Base-by-base conservation (phyloP, 306 rosid species). In the Vachellia pachyceras region DNA sequence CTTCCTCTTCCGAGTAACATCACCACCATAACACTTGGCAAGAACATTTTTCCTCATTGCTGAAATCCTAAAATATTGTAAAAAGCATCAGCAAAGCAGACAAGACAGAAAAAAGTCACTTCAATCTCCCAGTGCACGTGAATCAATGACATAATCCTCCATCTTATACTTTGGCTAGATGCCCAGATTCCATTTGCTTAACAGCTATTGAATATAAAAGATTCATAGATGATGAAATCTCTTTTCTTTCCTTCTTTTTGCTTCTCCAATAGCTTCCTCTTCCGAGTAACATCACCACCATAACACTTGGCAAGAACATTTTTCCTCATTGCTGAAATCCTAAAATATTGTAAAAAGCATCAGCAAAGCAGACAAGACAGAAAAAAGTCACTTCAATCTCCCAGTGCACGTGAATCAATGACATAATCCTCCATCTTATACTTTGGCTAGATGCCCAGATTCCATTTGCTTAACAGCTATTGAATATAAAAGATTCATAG, bases 1-100 rank as follows among this genome's bases (percentile, higher is more conserved):
- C 89, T 95, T 95, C 90, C 84, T 90, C 85, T 95, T 95, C 63
- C 98, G 88, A n/a, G 87, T 78, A 73, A 91, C 82, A 78, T 95
- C 99, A 73, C 99, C 99, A 35, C 99, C 99, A 66, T 89, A 93
- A 84, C 99, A 95, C 89, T 91, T 95, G 9, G 97, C 99, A 50
- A 93, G 94, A 80, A 95, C 99, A 75, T 95, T 91, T 82, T 95
- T 95, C 75, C 99, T 88, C 95, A 93, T 76, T 0, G 99, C 97
- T 12, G 97, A 87, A 71, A 95, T 79, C 86, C 98, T 95, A 82
- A 72, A 79, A 84, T 25, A 72, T 65, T 57, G 64, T 22, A 76
- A 12, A 78, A 73, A 83, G 39, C 69, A 44, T 83, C 40, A 75
- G 50, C 78, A 72, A 8, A 22, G 65, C 18, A 42, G 33, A 77